phyloP scores from a whole-genome alignment of 208 protist genomes.

The Acanthamoeba lenticulata region DNA sequence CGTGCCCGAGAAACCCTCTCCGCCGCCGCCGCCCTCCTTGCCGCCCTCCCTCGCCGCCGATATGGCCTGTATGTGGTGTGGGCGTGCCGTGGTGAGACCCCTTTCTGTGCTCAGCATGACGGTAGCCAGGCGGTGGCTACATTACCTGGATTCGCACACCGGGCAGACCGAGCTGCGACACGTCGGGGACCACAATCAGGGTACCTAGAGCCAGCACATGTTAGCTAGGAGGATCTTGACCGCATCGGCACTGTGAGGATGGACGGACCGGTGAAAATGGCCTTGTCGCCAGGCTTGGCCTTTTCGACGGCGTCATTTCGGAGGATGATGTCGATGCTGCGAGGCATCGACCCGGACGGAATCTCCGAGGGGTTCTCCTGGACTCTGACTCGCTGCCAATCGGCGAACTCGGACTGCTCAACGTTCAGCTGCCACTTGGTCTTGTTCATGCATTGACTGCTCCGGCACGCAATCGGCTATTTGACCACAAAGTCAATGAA shows the following conservation, averaged over 20 bases:
- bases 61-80: neutral
- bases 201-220: no score
- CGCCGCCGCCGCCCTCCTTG: neutral
- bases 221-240: no score
- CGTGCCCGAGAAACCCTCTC: neutral
- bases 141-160: conserved; percentile 34
- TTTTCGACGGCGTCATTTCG: conserved; percentile 97
- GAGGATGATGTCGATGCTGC: conserved; percentile 96
- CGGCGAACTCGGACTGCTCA: conserved; percentile 92
- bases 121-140: neutral
- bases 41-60: neutral
- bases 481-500: neutral
- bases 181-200: conserved; percentile 98
- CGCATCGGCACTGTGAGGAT: conserved; percentile 76
- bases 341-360: conserved; percentile 95
- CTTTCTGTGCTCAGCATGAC: neutral
- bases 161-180: conserved; percentile 89
- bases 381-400: conserved; percentile 99
- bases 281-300: conserved; percentile 98
- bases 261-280: conserved; percentile 94
- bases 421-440: conserved; percentile 90
- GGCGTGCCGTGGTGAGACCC: neutral
- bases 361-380: conserved; percentile 97
- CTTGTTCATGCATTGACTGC: conserved; percentile 93
- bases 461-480: conserved; percentile 91